Base-by-base conservation (phyloP, 2,329 filamentous ascomycete species). In the Sordariomycetes sp. region DNA sequence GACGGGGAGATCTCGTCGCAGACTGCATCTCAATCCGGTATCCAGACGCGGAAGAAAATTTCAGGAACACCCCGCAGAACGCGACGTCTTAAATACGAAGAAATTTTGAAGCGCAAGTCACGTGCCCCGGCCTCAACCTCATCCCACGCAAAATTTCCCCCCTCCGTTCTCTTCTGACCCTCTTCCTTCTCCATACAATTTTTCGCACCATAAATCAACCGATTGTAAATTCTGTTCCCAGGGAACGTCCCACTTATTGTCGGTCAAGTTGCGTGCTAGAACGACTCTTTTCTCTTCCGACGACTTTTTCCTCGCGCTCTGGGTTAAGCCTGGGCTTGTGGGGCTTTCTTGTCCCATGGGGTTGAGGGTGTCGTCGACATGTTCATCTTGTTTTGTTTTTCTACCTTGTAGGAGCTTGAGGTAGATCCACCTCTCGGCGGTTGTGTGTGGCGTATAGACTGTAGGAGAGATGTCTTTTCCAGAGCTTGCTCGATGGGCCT, bases 261-360 rank as follows among this genome's bases (percentile, higher is more conserved):
- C 56, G 56, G 56, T 57, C 56, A 57, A 48, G 39, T 57, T 57
- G 51, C 2, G 56, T 57, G 56, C 56, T 22, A 57, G 56, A 57
- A 36, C n/a, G 42, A 57, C 36, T 22, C 24, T 45, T 42, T 42
- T 36, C 15, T 36, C 3, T 42, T 17, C 13, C 39, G 45, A 50
- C 45, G 45, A 24, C 13, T 10, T 50, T 20, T 20, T 50, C 8
- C n/a, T 24, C 12, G 10, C 20, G n/a, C n/a, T 20, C 42, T n/a
- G 45, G 45, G 10, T 39, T 13, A 39, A 39, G 20, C 20, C 45
- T 22, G 15, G 6, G 39, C 39, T 45, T 17, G 5, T 10, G 22
- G 17, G 20, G 45, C n/a, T 8, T 34, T 25, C 5, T n/a, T 32
- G 17, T 24, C 10, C 12, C 12, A 50, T 20, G 45, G n/a, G 22